These are phyloP conservation scores for Globisporangium carolinianum DNA, from an alignment of 352 stramenopile species.

Conservation along the genomic window DNA sequence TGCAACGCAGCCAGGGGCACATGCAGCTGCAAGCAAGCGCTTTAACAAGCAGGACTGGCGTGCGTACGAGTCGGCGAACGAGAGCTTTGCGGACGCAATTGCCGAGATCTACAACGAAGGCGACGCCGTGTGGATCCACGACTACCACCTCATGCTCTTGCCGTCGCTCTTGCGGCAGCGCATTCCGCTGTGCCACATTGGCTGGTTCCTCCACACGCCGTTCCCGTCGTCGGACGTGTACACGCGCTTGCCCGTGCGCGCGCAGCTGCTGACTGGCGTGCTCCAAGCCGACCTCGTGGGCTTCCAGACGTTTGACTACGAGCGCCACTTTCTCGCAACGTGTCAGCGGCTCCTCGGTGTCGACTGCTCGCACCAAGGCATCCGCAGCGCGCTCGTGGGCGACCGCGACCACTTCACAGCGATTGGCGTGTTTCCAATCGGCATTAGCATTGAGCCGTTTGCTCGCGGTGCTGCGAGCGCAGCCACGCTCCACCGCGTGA, in stretches of 20 bases:
- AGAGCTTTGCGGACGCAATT: slow-evolving; percentile 80
- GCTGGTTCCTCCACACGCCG: slow-evolving; percentile 86
- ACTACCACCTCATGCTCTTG: slow-evolving; percentile 88
- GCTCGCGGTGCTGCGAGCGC: slow-evolving; percentile 48
- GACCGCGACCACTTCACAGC: slow-evolving; percentile 84
- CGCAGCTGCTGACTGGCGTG: slow-evolving; percentile 69
- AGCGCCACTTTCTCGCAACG: slow-evolving; percentile 82
- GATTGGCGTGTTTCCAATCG: slow-evolving; percentile 84
- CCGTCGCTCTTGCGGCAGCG: slow-evolving; percentile 78
- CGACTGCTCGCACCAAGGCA: slow-evolving; percentile 67
- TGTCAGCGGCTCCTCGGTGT: slow-evolving; percentile 70
- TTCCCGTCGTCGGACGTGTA: slow-evolving; percentile 87
- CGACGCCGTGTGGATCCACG: slow-evolving; percentile 86
- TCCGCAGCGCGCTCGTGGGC: slow-evolving; percentile 46
- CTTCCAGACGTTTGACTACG: slow-evolving; percentile 90
- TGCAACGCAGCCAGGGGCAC: slow-evolving; percentile 26
- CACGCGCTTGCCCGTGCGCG: slow-evolving; percentile 69
- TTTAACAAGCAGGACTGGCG: slow-evolving; percentile 88
- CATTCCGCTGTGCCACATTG: slow-evolving; percentile 66
- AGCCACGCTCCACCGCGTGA: slow-evolving; percentile 52
- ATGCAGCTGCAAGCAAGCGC: slow-evolving; percentile 46
- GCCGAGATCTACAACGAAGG: slow-evolving; percentile 85
- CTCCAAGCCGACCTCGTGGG: slow-evolving; percentile 78
- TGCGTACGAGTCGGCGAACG: slow-evolving; percentile 84
- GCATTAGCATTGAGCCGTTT: slow-evolving; percentile 82